Evolutionary conservation across 495 filamentous ascomycete species (phyloP), one percentile per base, ranked within the genome.

Genomic region (Trichoderma gamsii): DNA sequence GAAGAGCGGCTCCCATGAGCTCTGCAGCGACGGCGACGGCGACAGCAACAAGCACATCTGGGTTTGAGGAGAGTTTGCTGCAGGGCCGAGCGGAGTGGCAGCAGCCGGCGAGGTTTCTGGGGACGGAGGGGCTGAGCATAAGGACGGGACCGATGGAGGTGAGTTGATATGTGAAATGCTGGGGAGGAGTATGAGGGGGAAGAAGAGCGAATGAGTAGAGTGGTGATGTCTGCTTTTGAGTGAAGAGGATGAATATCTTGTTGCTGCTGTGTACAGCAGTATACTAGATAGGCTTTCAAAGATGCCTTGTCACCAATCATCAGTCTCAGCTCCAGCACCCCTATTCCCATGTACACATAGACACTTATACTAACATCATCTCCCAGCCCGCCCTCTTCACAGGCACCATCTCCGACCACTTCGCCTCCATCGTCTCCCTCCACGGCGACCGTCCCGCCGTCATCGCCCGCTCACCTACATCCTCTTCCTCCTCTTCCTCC

Each of bases 331-430:
- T 35, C 9, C 65, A 51, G 18, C 65, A 51, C n/a, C n/a, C 65
- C 12, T 23, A 46, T 44, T 18, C 6, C 12, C 16, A 43, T 3
- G 13, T n/a, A n/a, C 41, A 43, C 12, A 51, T 38, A 3, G 0
- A 38, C 35, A 38, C 35, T 7, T 38, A n/a, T 4, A 29, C 43
- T 35, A 66, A 51, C 65, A 66, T 41, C 18, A 41, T n/a, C 43
- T 15, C 5, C 67, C 64, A 93, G 91, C 90, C 91, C 15, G 85
- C 90, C 12, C 81, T 95, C 35, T 79, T 93, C 52, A 82, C 89
- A 35, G 81, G 86, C 66, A 97, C 94, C 1, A 84, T 96, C 63
- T 90, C 91, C 1, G 83, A 93, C 66, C 91, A 98, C 73, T 96
- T 98, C 67, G 80, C 85, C 15, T 81, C 79, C 8, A 83, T 96